Conservation (phyloP, 148 eudicot genomes). For the Silene uniflora region DNA sequence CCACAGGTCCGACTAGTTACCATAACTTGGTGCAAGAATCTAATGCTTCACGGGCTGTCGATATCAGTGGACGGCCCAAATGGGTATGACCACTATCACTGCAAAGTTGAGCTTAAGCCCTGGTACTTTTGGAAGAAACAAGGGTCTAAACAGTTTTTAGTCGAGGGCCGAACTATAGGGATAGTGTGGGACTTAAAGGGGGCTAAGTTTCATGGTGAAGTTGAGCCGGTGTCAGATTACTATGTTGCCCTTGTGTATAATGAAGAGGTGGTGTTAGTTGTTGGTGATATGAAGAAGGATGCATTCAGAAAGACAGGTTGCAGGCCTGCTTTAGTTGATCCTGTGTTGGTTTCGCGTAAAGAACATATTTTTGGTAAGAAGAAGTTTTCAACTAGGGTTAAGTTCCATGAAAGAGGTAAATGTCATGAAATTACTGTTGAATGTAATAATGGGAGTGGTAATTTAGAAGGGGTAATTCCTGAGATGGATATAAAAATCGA, state of each 20-base stretch:
- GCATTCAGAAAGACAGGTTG: constrained; percentile 78
- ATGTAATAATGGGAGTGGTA: constrained; percentile 36
- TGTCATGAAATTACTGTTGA: constrained; percentile 75
- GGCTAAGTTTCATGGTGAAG: constrained; percentile 76
- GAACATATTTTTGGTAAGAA: constrained; percentile 89
- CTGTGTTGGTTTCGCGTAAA: constrained; percentile 62
- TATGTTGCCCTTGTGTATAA: constrained; percentile 77
- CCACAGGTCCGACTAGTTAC: constrained; percentile 56
- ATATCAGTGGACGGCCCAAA: constrained; percentile 58
- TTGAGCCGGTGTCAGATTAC: constrained; percentile 75
- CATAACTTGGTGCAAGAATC: constrained; percentile 81
- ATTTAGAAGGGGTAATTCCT: constrained; percentile 37
- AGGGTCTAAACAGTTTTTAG: constrained; percentile 56
- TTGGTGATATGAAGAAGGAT: constrained; percentile 75
- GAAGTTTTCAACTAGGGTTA: constrained; percentile 53
- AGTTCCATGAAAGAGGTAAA: constrained; percentile 69
- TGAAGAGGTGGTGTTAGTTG: constrained; percentile 64
- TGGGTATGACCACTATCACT: constrained; percentile 44
- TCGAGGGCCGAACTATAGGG: constrained; percentile 49
- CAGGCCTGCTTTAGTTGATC: constrained; percentile 69
- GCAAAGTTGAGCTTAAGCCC: constrained; percentile 87
- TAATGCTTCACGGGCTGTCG: constrained; percentile 69
- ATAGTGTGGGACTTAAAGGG: constrained; percentile 78
- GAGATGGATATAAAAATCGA: constrained; percentile 82
- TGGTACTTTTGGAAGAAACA: constrained; percentile 93